phyloP scores from a whole-genome alignment of 805 yeast species.

The Sugiyamaella chiloensis region DNA sequence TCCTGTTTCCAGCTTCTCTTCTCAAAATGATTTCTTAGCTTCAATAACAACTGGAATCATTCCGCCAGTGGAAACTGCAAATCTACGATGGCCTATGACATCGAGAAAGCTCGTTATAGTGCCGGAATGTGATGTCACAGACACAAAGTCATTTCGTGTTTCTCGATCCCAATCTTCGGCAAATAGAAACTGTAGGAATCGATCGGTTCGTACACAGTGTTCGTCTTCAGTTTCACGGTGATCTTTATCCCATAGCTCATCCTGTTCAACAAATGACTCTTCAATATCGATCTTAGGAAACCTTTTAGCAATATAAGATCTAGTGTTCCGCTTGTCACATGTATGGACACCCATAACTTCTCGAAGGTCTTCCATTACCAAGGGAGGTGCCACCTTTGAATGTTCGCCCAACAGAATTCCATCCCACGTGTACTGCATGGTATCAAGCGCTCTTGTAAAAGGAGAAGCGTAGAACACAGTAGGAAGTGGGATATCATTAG shows the following conservation, averaged over 20 bases:
- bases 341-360: slow-evolving; percentile 51
- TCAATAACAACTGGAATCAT: slow-evolving; percentile 52
- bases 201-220: slow-evolving; percentile 14
- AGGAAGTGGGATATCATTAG: slow-evolving; percentile 36
- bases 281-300: slow-evolving; percentile 31
- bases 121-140: slow-evolving; percentile 49
- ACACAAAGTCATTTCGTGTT: slow-evolving; percentile 24
- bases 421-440: slow-evolving; percentile 46
- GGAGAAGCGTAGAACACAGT: slow-evolving; percentile 46
- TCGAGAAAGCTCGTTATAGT: slow-evolving; percentile 44
- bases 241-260: slow-evolving; percentile 15
- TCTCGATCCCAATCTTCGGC: slow-evolving; percentile 14
- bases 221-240: slow-evolving; percentile 15
- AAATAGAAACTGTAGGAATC: slow-evolving; percentile 15
- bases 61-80: slow-evolving; percentile 51
- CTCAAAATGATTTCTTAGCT: slow-evolving; percentile 23
- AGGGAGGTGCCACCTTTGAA: slow-evolving; percentile 21
- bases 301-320: slow-evolving; percentile 38
- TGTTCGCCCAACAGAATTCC: slow-evolving; percentile 37
- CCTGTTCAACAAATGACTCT: slow-evolving; percentile 13
- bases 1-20: no score
- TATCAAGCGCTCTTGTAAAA: slow-evolving; percentile 48
- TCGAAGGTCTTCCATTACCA: slow-evolving; percentile 33
- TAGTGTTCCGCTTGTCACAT: slow-evolving; percentile 45
- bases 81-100: slow-evolving; percentile 45